phyloP scores from a whole-genome alignment of 2,329 filamentous ascomycete genomes.

The Akanthomyces lecanii region DNA sequence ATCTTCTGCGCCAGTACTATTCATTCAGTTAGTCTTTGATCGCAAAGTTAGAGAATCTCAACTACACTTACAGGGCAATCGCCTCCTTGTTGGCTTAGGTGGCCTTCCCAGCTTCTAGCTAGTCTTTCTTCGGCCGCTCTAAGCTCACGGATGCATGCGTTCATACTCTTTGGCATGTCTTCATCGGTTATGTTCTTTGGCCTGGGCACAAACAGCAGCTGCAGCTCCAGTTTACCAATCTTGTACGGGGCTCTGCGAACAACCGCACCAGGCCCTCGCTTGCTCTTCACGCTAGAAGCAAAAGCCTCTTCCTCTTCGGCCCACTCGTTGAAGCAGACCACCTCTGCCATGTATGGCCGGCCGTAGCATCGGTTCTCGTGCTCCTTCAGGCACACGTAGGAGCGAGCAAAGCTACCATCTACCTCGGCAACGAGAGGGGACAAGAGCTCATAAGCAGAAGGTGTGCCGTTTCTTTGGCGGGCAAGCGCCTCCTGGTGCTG shows the following conservation, averaged over 20 bases:
- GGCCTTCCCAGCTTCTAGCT: conserved; percentile 77
- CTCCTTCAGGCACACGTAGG: conserved; percentile 90
- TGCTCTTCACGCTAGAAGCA: conserved; percentile 89
- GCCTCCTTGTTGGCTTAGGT: conserved; percentile 92
- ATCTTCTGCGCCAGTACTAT: conserved; percentile 95
- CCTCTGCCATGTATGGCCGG: conserved; percentile 79
- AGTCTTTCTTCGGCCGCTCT: conserved; percentile 81
- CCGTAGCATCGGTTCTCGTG: conserved; percentile 87
- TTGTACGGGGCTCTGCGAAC: conserved; percentile 91
- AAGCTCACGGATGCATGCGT: conserved; percentile 88
- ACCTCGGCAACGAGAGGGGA: conserved; percentile 75
- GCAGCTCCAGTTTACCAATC: conserved; percentile 88
- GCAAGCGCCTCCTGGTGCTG: conserved; percentile 61
- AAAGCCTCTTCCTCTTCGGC: conserved; percentile 77
- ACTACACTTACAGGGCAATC: conserved; percentile 80
- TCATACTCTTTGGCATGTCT: conserved; percentile 99
- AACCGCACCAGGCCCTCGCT: conserved; percentile 67
- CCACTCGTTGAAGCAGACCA: conserved; percentile 98
- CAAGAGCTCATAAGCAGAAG: conserved; percentile 79
- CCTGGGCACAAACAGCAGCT: conserved; percentile 90
- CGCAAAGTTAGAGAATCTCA: background rate
- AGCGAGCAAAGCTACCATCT: conserved; percentile 89
- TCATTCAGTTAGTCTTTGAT: conserved; percentile 34
- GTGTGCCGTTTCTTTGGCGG: conserved; percentile 58
- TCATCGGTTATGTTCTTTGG: conserved; percentile 83